A percentile compares a stretch with the other conserved stretches of the same genome.
Evolutionary conservation across 768 basidiomycete genomes (phyloP).

Genomic region (Collybiopsis luxurians): DNA sequence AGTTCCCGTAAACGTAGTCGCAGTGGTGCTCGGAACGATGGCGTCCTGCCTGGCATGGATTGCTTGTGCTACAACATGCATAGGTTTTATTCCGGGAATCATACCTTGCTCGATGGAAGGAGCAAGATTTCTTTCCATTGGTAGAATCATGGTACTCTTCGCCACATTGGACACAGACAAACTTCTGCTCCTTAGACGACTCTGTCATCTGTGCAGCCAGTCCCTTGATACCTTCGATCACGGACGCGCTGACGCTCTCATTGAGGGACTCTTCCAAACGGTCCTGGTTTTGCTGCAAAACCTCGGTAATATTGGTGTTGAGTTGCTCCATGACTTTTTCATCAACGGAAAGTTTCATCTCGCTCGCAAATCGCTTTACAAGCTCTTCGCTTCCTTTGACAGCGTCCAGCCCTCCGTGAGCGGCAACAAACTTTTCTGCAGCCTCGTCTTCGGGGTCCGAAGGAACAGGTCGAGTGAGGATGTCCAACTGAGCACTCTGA

Average conservation of each 20-base stretch:
- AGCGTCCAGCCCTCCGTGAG: constrained; percentile 34
- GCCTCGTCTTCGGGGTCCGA: constrained; percentile 34
- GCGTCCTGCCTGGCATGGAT: constrained; percentile 32
- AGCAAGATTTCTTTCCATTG: constrained; percentile 37
- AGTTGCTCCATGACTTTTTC: constrained; percentile 39
- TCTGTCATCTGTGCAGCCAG: constrained; percentile 31
- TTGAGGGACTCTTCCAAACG: constrained; percentile 27
- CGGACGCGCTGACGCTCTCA: constrained; percentile 30
- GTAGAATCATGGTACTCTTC: constrained; percentile 31
- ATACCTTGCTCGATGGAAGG: constrained; percentile 34
- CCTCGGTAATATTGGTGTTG: constrained; percentile 30
- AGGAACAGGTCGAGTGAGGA: constrained; percentile 34
- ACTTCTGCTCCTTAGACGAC: constrained; percentile 33
- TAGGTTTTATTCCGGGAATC: constrained; percentile 30
- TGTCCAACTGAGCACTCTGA: constrained; percentile 33
- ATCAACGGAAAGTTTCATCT: constrained; percentile 34
- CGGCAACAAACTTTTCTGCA: constrained; percentile 30
- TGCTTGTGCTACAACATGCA: constrained; percentile 32
- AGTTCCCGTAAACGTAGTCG: constrained; percentile 37
- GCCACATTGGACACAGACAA: constrained; percentile 38
- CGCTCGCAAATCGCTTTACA: constrained; percentile 34
- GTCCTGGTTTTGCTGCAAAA: constrained; percentile 27
- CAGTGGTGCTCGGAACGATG: constrained; percentile 39
- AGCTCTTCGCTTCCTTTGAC: constrained; percentile 32
- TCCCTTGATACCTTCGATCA: constrained; percentile 33